Conservation (phyloP, 2,329 filamentous ascomycete genomes). For the Endocalyx cinctus region DNA sequence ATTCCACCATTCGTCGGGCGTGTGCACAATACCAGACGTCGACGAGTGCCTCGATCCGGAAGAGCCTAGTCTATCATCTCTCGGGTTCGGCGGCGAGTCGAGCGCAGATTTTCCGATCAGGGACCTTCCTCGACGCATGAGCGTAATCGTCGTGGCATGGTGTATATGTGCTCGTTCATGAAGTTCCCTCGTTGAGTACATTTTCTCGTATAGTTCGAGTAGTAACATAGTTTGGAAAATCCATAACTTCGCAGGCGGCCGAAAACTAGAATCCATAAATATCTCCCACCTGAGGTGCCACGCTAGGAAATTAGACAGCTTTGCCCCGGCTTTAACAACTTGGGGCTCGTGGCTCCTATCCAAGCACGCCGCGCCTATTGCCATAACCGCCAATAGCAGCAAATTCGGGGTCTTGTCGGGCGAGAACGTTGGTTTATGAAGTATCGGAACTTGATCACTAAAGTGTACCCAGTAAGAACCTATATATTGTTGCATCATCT, state of each 20-base stretch:
- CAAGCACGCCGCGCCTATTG: slow-evolving; percentile 84
- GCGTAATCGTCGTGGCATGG: slow-evolving; percentile 88
- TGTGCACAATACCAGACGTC: slow-evolving; percentile 58
- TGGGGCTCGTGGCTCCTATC: slow-evolving; percentile 75
- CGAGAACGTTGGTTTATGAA: slow-evolving; percentile 91
- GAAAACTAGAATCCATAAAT: slow-evolving; percentile 85
- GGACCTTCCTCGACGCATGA: slow-evolving; percentile 91
- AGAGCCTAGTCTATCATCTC: slow-evolving; percentile 49
- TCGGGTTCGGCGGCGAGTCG: slow-evolving; percentile 75
- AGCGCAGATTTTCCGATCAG: slow-evolving; percentile 80
- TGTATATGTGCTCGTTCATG: slow-evolving; percentile 96
- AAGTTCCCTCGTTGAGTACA: slow-evolving; percentile 87
- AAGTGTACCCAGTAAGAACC: slow-evolving; percentile 93
- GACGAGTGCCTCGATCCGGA: slow-evolving; percentile 57
- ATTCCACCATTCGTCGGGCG: slow-evolving; percentile 88
- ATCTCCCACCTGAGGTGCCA: slow-evolving; percentile 96
- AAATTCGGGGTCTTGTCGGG: slow-evolving; percentile 82
- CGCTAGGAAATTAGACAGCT: slow-evolving; percentile 83
- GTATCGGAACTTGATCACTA: slow-evolving; percentile 87
- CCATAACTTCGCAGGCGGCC: slow-evolving; percentile 92
- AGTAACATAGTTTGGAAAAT: slow-evolving; percentile 88
- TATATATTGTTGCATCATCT: slow-evolving; percentile 96
- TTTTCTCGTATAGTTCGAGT: slow-evolving; percentile 93
- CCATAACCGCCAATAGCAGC: slow-evolving; percentile 82
- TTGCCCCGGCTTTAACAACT: slow-evolving; percentile 70